Evolutionary conservation across 1,284 basidiomycete species (phyloP), one percentile per base, ranked within the genome.

Genomic region (Tausonia pullulans): DNA sequence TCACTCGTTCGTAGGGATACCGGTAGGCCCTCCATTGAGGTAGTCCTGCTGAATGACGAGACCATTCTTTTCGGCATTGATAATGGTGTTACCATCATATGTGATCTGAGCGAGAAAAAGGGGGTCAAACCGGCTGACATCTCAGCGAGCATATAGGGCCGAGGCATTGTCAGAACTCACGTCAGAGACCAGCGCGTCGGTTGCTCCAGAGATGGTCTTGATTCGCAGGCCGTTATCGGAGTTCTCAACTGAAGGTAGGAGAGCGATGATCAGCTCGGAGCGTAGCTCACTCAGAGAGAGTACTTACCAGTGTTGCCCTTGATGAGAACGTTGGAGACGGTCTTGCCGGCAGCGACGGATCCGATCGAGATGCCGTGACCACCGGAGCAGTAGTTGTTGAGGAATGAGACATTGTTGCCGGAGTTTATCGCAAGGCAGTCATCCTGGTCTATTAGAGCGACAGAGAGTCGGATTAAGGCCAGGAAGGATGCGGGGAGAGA

Each of bases 51-150:
- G 66, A 9, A 71, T 70, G 6, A 69, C 62, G 5, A 71, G 62
- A 16, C 70, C 70, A 45, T 67, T 64, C 13, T 67, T 62, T n/a
- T 48, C 46, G 13, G 52, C 56, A 8, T 27, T 46, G 0, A 60
- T 63, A 14, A 67, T 55, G 11, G 66, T 67, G 66, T 71, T 71
- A 59, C 69, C 68, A 7, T 53, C 60, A 62, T 70, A 72, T 40
- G 67, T 68, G n/a, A 72, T 27, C 27, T 27, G 27, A 27, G 27
- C 27, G 27, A 27, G 27, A 27, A 27, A 27, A 27, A 1, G 27
- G 27, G 27, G 27, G 27, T 27, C 27, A 27, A 27, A 27, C 27
- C 27, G 27, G 27, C 2, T 27, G 27, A 27, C 27, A 27, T 27
- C 27, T 27, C 27, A 27, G 27, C 1, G 27, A 27, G 27, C 27